These are phyloP conservation scores for Sarcodon sp. DNA, from an alignment of 768 basidiomycete genomes.

Conservation along the genomic window DNA sequence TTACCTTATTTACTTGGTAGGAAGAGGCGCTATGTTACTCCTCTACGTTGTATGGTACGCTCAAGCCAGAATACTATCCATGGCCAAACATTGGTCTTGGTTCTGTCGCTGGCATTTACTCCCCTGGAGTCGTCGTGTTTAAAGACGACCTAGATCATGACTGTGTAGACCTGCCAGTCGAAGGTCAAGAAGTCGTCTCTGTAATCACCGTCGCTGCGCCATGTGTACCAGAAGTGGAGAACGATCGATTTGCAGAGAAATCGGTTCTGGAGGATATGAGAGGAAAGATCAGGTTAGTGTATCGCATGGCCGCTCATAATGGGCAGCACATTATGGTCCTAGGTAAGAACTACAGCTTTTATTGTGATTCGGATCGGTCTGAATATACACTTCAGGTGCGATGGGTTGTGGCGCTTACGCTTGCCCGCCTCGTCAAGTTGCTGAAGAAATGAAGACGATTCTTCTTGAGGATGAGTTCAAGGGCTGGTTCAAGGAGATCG, in stretches of 20 bases:
- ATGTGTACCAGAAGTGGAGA: slow-evolving; percentile 17
- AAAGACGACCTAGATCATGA: slow-evolving; percentile 30
- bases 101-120: slow-evolving; percentile 26
- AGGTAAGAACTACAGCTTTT: slow-evolving; percentile 14
- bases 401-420: slow-evolving; percentile 32
- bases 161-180: slow-evolving; percentile 20
- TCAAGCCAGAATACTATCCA: slow-evolving; percentile 27
- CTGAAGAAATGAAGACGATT: slow-evolving; percentile 27
- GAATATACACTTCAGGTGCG: slow-evolving; percentile 17
- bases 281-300: slow-evolving; percentile 28
- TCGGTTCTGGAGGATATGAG: slow-evolving; percentile 20
- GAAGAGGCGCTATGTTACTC: slow-evolving; percentile 37
- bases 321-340: slow-evolving; percentile 23
- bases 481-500: slow-evolving; percentile 21
- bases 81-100: slow-evolving; percentile 32
- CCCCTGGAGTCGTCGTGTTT: slow-evolving; percentile 33
- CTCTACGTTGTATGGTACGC: slow-evolving; percentile 29
- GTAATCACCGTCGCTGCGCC: slow-evolving; percentile 36
- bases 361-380: neutral
- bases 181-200: slow-evolving; percentile 24
- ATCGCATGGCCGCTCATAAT: slow-evolving; percentile 28
- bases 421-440: slow-evolving; percentile 27
- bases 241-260: slow-evolving; percentile 12
- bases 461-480: slow-evolving; percentile 26
- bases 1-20: slow-evolving; percentile 9